These are phyloP conservation scores for Brassica incana DNA, from an alignment of 345 rosid genomes.

Conservation along the genomic window DNA sequence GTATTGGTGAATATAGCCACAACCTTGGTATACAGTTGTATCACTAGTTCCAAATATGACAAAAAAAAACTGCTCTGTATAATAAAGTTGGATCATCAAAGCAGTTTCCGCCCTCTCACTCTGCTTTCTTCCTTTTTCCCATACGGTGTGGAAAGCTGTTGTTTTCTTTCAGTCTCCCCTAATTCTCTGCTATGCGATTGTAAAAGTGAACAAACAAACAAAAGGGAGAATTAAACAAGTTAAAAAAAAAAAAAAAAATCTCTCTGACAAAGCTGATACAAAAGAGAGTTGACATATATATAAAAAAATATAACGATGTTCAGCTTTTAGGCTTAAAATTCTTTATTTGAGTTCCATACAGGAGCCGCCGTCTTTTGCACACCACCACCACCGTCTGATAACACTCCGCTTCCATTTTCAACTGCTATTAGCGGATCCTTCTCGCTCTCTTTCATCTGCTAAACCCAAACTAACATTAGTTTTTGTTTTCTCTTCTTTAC, in stretches of 20 bases:
- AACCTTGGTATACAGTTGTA: constrained; percentile 13
- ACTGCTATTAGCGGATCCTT: constrained; percentile 69
- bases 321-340: constrained; percentile 66
- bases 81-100: constrained; percentile 19
- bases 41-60: constrained; percentile 2
- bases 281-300: constrained; percentile 19
- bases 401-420: constrained; percentile 72
- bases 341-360: constrained; percentile 88
- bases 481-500: neutral
- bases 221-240: constrained; percentile 16
- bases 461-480: constrained; percentile 1
- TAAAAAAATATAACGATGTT: constrained; percentile 9
- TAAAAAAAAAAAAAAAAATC: neutral
- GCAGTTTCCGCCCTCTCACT: neutral
- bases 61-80: constrained; percentile 5
- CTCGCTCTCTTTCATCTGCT: constrained; percentile 80
- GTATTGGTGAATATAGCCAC: constrained; percentile 6
- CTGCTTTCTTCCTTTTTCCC: constrained; percentile 21
- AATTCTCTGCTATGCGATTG: constrained; percentile 36
- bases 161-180: constrained; percentile 33
- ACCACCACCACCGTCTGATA: constrained; percentile 54
- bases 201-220: constrained; percentile 21
- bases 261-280: constrained; percentile 35
- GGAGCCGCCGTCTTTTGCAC: constrained; percentile 52
- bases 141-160: constrained; percentile 25